Evolutionary conservation across 2,329 filamentous ascomycete species (phyloP), one percentile per base, ranked within the genome.

Genomic region (Bretziella fagacearum): DNA sequence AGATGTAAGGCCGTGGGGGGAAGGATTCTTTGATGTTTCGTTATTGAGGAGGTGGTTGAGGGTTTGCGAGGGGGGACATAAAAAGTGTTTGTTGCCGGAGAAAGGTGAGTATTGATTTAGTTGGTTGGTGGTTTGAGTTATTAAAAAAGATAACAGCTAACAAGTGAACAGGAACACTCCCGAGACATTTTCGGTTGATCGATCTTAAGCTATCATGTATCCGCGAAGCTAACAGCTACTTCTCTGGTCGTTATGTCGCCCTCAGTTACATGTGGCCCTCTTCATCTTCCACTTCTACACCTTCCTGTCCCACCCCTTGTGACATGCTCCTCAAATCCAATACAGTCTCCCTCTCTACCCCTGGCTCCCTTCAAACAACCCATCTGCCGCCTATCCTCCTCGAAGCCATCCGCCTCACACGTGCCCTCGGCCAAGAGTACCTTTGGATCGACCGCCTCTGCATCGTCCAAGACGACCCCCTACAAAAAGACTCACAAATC

Each of bases 381-480:
- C 18, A 29, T n/a, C 8, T 47, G 4, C 25, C 36, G 3, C 23
- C 11, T 15, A 10, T 47, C 5, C 11, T 47, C 17, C 23, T 13
- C 18, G 23, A 25, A 3, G 35, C 35, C 11, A 39, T 47, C 6
- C 10, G 15, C 5, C 25, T 47, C 3, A 27, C 32, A 4, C 7
- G 17, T 7, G n/a, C 32, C n/a, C 23, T 47, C 10, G 36, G 36
- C 6, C 25, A 47, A 15, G 23, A 40, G 3, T 47, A 47, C 32
- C 35, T 47, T 3, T 47, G 44, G 44, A 27, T 47, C 4, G 37
- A 47, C 13, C 18, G 46, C 6, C 26, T 47, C 15, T 47, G 37
- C 22, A 47, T 47, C 11, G 18, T 47, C 27, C 46, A 47, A 22
- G 30, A 47, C 22, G 18, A 17, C 13, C 27, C 27, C 30, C 11